Base-by-base conservation (phyloP, 2,329 filamentous ascomycete species). In the Pyricularia sp. region DNA sequence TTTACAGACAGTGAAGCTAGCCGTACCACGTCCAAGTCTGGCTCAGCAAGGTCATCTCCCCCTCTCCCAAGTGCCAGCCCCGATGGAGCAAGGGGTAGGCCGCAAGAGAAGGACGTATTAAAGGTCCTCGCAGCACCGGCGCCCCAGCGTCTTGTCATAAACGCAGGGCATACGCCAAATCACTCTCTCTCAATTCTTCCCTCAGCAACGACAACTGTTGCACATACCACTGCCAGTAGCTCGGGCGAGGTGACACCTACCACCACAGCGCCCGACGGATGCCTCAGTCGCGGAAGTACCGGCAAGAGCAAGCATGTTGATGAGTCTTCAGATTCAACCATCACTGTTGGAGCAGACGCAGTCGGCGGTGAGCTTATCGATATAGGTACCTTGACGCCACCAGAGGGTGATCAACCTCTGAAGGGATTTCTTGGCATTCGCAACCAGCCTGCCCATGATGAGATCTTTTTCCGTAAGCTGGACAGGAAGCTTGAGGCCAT, bases 161-260 rank as follows among this genome's bases (percentile, higher is more conserved):
- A 89, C 75, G 87, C 87, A 25, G 87, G 87, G 0, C 87, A 89
- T 75, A 89, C 87, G 1, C 87, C 87, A 7, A 88, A 82, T 67
- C 86, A 88, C 74, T 87, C 85, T 0, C 77, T 87, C 12, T 86
- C 86, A 4, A 76, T 83, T 2, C 76, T 86, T 20, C 79, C 80
- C 6, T 83, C 82, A 11, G 77, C 80, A 64, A 77, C 78, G 10
- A 80, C 80, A 14, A 82, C 82, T 2, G 79, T 77, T 12, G 76
- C 74, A 20, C 73, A 75, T 9, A 82, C 81, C 42, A 79, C 78
- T 17, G 77, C 78, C 58, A 76, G 74, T 69, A 81, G 79, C 70
- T 80, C 78, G 65, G 81, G 81, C 42, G 75, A 78, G 17, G 76
- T 76, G 63, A 82, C 81, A 1, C 79, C 80, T 12, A 80, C 73